Conservation (phyloP, 2,329 filamentous ascomycete species). For the Sphaerulina musiva region DNA sequence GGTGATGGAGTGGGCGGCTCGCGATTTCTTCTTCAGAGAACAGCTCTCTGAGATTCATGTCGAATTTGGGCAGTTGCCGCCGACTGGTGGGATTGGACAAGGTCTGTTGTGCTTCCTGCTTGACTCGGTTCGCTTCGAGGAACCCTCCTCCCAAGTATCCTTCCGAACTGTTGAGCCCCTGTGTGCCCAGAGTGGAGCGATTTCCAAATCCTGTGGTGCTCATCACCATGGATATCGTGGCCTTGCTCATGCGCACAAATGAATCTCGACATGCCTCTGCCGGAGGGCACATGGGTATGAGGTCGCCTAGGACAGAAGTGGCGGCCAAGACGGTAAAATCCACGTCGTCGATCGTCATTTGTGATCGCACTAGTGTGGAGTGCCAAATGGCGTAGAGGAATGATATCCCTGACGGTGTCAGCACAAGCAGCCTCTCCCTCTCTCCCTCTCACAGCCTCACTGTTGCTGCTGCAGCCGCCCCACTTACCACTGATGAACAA, state of each 20-base stretch:
- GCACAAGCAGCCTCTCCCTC: background rate
- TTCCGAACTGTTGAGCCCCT: constrained; percentile 26
- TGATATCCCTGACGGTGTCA: constrained; percentile 57
- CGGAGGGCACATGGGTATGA: constrained; percentile 90
- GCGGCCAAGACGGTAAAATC: constrained; percentile 92
- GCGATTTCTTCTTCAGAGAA: constrained; percentile 42
- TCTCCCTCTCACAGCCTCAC: background rate
- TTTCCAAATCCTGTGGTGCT: constrained; percentile 67
- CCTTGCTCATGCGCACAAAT: constrained; percentile 90
- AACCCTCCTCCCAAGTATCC: constrained; percentile 23
- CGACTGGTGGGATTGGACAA: background rate
- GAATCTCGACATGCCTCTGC: constrained; percentile 92
- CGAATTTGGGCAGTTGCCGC: constrained; percentile 46
- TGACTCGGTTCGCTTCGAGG: constrained; percentile 4
- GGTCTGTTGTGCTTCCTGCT: constrained; percentile 2
- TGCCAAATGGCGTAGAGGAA: constrained; percentile 98
- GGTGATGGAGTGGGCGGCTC: constrained; percentile 31
- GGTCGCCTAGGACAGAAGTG: constrained; percentile 82
- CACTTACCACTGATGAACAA: constrained; percentile 84
- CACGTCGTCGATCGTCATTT: constrained; percentile 88
- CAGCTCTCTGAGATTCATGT: constrained; percentile 50
- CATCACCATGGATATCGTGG: constrained; percentile 90
- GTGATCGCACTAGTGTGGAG: constrained; percentile 77
- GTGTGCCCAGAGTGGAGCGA: constrained; percentile 27
- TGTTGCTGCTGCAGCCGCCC: background rate